phyloP scores from a whole-genome alignment of 1,284 basidiomycete species.

The Porogramme epimiltina region DNA sequence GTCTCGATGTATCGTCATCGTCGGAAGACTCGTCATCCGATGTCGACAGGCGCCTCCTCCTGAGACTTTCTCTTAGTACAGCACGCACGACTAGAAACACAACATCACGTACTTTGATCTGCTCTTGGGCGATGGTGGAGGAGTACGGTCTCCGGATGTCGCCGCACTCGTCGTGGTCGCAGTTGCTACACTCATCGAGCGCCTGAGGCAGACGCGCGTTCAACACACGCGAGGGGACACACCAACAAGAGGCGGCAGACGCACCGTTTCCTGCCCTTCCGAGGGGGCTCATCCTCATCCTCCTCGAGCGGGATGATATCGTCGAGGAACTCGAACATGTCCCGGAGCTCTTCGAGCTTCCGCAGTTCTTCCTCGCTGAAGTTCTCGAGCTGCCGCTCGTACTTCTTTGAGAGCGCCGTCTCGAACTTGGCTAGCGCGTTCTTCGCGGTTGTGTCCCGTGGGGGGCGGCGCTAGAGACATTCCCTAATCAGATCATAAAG shows the following conservation, averaged over 20 bases:
- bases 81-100: neutral
- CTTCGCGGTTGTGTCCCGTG: conserved; percentile 68
- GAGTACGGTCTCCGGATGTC: conserved; percentile 32
- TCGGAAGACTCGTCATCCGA: conserved; percentile 48
- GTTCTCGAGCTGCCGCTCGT: conserved; percentile 55
- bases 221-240: neutral
- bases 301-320: conserved; percentile 49
- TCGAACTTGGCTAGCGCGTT: conserved; percentile 77
- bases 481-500: neutral
- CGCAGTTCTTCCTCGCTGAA: conserved; percentile 75
- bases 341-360: conserved; percentile 57
- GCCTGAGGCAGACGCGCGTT: conserved; percentile 19
- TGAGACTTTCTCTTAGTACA: conserved; percentile 15
- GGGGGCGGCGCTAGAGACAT: conserved; percentile 68
- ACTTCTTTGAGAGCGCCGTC: conserved; percentile 56
- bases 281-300: conserved; percentile 48
- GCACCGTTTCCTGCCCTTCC: conserved; percentile 39
- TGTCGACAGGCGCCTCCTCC: conserved; percentile 41
- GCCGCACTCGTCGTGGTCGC: conserved; percentile 26
- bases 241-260: neutral
- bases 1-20: conserved; percentile 26
- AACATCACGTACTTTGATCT: conserved; percentile 33
- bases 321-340: conserved; percentile 70
- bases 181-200: conserved; percentile 39
- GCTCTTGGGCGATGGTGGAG: conserved; percentile 28